Conservation (phyloP, 257 asterid genomes). For the Ocimum tenuiflorum region DNA sequence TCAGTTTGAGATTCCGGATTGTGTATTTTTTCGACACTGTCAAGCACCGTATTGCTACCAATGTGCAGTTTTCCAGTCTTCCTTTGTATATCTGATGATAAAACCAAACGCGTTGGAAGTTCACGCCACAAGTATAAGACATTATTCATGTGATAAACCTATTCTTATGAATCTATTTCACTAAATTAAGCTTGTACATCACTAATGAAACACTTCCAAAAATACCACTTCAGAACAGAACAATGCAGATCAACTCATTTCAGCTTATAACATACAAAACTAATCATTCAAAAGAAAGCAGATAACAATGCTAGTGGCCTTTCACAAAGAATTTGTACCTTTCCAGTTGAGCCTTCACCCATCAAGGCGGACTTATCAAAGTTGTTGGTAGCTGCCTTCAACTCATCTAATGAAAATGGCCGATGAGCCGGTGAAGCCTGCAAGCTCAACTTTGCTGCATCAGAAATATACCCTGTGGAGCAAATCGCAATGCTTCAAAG, state of each 20-base stretch:
- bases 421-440: constrained; percentile 44
- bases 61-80: constrained; percentile 37
- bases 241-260: neutral
- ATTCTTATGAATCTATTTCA: neutral
- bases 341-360: constrained; percentile 54
- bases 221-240: neutral
- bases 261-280: neutral
- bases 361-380: constrained; percentile 43
- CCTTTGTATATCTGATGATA: constrained; percentile 56
- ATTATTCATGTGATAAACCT: neutral
- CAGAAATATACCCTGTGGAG: constrained; percentile 49
- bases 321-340: constrained; percentile 29
- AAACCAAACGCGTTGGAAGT: neutral
- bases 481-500: neutral
- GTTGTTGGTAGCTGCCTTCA: constrained; percentile 50
- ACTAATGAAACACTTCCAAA: too few species aligned
- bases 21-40: constrained; percentile 42
- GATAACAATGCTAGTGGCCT: neutral
- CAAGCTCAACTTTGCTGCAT: constrained; percentile 38
- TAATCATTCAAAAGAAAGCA: neutral
- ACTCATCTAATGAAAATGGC: constrained; percentile 44
- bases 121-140: neutral
- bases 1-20: constrained; percentile 52
- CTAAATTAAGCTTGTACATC: neutral
- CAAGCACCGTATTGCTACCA: constrained; percentile 52